These are phyloP conservation scores for Sporothrix variecibatus DNA, from an alignment of 2,329 filamentous ascomycete species.

Conservation along the genomic window DNA sequence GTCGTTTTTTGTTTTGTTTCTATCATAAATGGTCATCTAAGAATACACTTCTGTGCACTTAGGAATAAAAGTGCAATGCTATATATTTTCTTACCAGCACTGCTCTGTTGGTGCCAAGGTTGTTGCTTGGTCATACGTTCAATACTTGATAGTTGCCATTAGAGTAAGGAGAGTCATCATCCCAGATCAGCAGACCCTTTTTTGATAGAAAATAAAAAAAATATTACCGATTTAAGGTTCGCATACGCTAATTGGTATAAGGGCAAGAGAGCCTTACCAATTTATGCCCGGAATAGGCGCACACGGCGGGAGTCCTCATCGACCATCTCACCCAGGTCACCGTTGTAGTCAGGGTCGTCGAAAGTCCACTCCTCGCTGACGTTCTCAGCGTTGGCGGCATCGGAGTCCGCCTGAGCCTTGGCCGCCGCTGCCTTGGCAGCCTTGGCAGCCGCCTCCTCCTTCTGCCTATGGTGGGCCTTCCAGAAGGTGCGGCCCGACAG, in stretches of 20 bases:
- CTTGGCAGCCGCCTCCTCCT: not conserved
- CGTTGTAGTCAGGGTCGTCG: not conserved
- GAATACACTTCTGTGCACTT: not conserved
- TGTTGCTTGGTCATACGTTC: too few relatives aligned
- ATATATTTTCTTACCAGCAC: not conserved
- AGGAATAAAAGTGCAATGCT: not conserved
- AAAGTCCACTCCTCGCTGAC: not conserved
- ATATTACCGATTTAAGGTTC: not conserved
- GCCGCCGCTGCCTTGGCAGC: not conserved
- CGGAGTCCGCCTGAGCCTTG: not conserved
- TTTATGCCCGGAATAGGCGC: conserved; percentile 4
- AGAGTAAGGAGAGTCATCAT: not conserved
- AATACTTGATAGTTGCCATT: not conserved
- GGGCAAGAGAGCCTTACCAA: not conserved
- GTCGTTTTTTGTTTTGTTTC: not conserved
- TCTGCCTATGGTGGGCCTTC: not conserved
- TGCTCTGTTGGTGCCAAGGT: not conserved
- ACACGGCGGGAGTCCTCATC: not conserved
- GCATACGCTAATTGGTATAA: not conserved
- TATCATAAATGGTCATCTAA: not conserved
- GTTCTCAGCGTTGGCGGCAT: not conserved
- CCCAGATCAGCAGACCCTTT: not conserved
- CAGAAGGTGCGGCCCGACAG: not conserved
- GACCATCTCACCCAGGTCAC: not conserved
- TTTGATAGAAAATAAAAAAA: not conserved